Base-by-base conservation (phyloP, 1,284 basidiomycete genomes). In the Ganoderma leucocontextum region DNA sequence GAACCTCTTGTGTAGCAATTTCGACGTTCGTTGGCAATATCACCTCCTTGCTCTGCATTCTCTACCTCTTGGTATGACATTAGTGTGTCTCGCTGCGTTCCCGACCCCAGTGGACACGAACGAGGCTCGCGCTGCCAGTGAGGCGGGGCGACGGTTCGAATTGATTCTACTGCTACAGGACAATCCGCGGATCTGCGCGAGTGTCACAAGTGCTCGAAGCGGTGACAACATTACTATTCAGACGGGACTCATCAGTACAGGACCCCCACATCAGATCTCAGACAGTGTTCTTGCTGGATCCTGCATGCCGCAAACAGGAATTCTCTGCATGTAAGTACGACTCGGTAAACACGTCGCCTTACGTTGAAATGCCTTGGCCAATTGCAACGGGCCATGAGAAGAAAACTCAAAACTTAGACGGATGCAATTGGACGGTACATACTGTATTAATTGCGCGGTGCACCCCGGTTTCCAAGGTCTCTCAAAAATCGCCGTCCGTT, bases 1-100 rank as follows among this genome's bases (percentile, higher is more conserved):
- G 57, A 57, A 19, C 39, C 62, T 53, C 44, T 44, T 57, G 60
- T 69, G 68, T 69, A 69, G 68, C 68, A 65, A 63, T n/a, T 44
- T 67, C 52, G 58, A 12, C 29, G 44, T 66, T 69, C 67, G 44
- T 63, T 49, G 58, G 62, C 60, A 64, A 63, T 65, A 65, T 39
- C 59, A 52, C 53, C 52, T 15, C 33, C 17, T 19, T 35, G n/a
- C 44, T 22, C 41, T 41, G 13, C 41, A 41, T 15, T 17, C 39
- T 41, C 13, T 15, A 17, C n/a, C n/a, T n/a, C 1, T 22, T 7
- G n/a, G 19, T 22, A n/a, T 3, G 44, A 7, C 6, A 47, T n/a
- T n/a, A 19, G 44, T 47, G n/a, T 47, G n/a, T 47, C 19, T 29
- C 29, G 29, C 44, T n/a, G 42, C 42, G 17, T 44, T n/a, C 17